These are phyloP conservation scores for Mortierella sp. DNA, from an alignment of 371 early-diverging fungal genomes.

Conservation along the genomic window DNA sequence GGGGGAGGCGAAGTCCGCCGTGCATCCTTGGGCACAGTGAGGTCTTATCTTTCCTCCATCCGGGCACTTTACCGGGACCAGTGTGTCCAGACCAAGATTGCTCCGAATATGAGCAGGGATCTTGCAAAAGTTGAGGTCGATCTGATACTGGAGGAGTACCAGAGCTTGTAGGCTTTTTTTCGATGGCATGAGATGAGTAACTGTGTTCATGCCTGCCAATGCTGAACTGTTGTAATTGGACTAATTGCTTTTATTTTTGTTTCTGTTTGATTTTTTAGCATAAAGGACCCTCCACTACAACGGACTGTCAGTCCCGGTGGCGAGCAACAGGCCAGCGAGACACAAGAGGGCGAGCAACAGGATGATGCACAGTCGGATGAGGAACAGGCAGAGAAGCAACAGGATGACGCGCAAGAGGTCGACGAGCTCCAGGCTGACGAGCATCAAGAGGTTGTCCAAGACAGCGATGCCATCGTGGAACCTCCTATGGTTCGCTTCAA, in stretches of 20 bases:
- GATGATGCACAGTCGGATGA: background rate
- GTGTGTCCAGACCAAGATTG: background rate
- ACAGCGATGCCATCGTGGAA: background rate
- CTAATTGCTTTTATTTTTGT: background rate
- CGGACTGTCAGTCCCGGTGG: background rate
- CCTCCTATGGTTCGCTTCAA: background rate
- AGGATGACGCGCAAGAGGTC: background rate
- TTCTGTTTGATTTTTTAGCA: background rate
- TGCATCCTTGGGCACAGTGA: background rate
- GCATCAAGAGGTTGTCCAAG: background rate
- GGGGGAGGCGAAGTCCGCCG: background rate
- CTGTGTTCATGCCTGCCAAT: background rate
- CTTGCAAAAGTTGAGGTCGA: background rate
- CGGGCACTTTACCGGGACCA: slow-evolving; percentile 2
- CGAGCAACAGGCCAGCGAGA: background rate
- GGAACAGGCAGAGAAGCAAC: background rate
- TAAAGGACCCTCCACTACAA: background rate
- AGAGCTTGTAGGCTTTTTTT: background rate
- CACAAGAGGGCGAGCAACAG: background rate
- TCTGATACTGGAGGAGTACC: background rate
- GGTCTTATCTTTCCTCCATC: background rate
- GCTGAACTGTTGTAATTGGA: background rate
- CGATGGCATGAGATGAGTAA: background rate
- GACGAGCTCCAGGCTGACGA: background rate
- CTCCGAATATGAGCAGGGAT: background rate